A percentile compares a stretch with the other conserved stretches of the same genome.
These are phyloP conservation scores for Monosporascus sp. DNA, from an alignment of 2,329 filamentous ascomycete species.

Conservation along the genomic window DNA sequence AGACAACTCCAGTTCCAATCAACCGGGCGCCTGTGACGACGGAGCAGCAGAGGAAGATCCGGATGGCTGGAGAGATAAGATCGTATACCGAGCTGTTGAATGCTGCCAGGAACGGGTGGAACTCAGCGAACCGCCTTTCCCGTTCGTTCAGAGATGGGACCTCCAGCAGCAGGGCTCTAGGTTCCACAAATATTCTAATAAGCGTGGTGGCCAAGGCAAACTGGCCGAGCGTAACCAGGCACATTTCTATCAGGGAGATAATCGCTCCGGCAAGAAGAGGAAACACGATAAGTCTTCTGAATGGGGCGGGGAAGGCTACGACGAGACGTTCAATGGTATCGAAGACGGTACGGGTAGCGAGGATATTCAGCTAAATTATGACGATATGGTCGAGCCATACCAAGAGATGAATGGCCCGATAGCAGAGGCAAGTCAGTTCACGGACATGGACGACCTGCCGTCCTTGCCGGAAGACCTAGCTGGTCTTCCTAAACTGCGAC, in stretches of 20 bases:
- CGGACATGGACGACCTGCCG: slow-evolving; percentile 56
- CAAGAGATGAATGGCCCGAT: slow-evolving; percentile 18
- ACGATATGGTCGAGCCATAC: slow-evolving; percentile 27
- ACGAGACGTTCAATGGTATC: slow-evolving; percentile 32
- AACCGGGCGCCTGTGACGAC: slow-evolving; percentile 9
- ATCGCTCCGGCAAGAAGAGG: slow-evolving; percentile 39
- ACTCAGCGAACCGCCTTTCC: slow-evolving; percentile 76
- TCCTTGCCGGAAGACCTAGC: slow-evolving; percentile 53
- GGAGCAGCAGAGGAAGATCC: slow-evolving; percentile 39
- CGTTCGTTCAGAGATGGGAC: slow-evolving; percentile 88
- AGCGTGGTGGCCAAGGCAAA: slow-evolving; percentile 44
- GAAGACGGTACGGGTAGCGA: slow-evolving; percentile 16
- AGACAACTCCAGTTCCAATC: slow-evolving; percentile 13
- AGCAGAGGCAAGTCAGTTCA: slow-evolving; percentile 38
- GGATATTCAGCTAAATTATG: slow-evolving; percentile 37
- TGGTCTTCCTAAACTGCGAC: slow-evolving; percentile 44
- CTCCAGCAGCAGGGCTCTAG: slow-evolving; percentile 55
- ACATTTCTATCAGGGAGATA: slow-evolving; percentile 35
- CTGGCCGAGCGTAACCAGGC: slow-evolving; percentile 36
- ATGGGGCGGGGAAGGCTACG: slow-evolving; percentile 14
- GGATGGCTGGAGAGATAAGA: slow-evolving; percentile 67
- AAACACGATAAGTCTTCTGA: slow-evolving; percentile 39
- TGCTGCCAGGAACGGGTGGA: slow-evolving; percentile 66
- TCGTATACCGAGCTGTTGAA: slow-evolving; percentile 75
- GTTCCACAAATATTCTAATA: slow-evolving; percentile 32